A percentile compares a stretch with the other conserved stretches of the same genome.
Conservation (phyloP, 2,329 filamentous ascomycete genomes). For the Microsporum audouinii region DNA sequence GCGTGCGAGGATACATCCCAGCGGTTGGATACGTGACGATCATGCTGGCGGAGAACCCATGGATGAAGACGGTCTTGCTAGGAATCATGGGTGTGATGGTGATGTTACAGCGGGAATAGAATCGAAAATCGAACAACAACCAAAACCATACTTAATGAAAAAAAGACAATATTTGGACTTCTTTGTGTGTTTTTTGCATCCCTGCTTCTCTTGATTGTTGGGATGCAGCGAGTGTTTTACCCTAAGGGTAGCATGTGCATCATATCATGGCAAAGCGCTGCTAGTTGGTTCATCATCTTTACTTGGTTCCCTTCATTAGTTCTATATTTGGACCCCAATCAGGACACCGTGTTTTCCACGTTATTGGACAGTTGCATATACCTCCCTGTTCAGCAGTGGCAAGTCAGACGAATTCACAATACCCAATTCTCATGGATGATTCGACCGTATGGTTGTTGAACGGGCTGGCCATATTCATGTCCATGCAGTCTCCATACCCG, state of each 20-base stretch:
- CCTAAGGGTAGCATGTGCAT: not conserved
- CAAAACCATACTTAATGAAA: not conserved
- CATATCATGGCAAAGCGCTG: not conserved
- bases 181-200: not conserved
- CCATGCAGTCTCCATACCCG: not conserved
- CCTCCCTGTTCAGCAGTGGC: not conserved
- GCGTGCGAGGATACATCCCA: constrained; percentile 80
- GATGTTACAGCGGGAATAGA: constrained; percentile 75
- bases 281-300: not conserved
- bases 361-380: not conserved
- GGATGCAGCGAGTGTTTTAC: not conserved
- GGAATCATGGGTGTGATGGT: constrained; percentile 92
- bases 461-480: not conserved
- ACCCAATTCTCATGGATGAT: not conserved
- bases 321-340: not conserved
- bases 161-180: not conserved
- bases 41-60: constrained; percentile 85
- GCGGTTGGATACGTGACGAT: constrained; percentile 97
- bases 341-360: not conserved
- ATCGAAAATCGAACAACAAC: not conserved
- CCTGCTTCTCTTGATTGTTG: not conserved
- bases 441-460: not conserved
- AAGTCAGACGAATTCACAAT: not conserved
- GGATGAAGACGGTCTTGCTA: constrained; percentile 90
- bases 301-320: not conserved